Conservation (phyloP, 768 basidiomycete species). For the Boletus sp. region DNA sequence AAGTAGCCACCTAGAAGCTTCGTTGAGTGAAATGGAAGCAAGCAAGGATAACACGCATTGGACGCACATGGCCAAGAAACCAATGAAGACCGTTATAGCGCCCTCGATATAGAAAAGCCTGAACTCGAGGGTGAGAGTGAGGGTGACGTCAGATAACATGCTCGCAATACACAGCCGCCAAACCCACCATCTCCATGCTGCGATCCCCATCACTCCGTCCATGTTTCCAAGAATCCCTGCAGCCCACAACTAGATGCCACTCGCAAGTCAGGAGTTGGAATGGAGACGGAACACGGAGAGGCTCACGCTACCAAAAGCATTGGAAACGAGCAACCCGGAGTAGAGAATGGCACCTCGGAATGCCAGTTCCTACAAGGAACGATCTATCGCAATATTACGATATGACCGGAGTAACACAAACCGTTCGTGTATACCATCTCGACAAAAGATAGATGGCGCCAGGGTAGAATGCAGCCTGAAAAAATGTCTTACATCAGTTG, state of each 20-base stretch:
- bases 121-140: neutral
- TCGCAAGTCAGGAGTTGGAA: neutral
- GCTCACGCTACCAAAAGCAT: slow-evolving; percentile 63
- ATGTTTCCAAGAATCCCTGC: slow-evolving; percentile 67
- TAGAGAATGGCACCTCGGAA: slow-evolving; percentile 62
- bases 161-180: too few relatives aligned
- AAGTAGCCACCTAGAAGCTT: slow-evolving; percentile 45
- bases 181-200: slow-evolving; percentile 67
- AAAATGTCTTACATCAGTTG: neutral
- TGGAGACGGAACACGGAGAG: neutral
- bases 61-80: slow-evolving; percentile 49
- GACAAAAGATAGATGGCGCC: slow-evolving; percentile 42
- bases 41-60: neutral
- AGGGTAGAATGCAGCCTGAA: slow-evolving; percentile 60
- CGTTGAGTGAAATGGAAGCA: neutral
- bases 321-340: slow-evolving; percentile 55
- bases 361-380: slow-evolving; percentile 48
- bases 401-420: neutral
- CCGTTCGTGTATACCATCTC: slow-evolving; percentile 25
- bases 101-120: slow-evolving; percentile 79
- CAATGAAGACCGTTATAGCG: slow-evolving; percentile 57
- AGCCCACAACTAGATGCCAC: slow-evolving; percentile 51
- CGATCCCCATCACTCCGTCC: slow-evolving; percentile 62
- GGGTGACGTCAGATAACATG: neutral
- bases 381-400: neutral